phyloP scores from a whole-genome alignment of 805 yeast genomes.

The Saccharomycopsis javanensis region DNA sequence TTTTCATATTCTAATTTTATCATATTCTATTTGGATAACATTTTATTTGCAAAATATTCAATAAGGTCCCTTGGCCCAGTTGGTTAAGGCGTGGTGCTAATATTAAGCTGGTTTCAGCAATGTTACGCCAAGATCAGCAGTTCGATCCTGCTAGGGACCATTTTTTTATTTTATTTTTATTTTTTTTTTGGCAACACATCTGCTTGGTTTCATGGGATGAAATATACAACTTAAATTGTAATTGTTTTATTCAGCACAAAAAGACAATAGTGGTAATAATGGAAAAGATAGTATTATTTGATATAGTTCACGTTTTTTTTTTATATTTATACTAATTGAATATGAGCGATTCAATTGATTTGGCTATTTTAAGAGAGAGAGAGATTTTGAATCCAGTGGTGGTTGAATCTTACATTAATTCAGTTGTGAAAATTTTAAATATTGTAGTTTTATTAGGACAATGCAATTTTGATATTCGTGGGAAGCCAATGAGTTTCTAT shows the following conservation, averaged over 20 bases:
- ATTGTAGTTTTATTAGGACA: background rate
- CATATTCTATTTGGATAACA: too few relatives aligned
- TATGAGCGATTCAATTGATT: background rate
- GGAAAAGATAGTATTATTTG: background rate
- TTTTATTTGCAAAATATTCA: background rate
- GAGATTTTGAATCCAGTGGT: conserved; percentile 9
- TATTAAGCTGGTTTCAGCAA: conserved; percentile 17
- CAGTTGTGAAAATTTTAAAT: conserved; percentile 3
- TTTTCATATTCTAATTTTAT: too few relatives aligned
- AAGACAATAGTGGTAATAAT: background rate
- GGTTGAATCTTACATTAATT: conserved; percentile 10
- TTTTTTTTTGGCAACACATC: background rate
- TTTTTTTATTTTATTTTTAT: conserved; percentile 13
- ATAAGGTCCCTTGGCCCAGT: conserved; percentile 36
- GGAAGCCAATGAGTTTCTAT: conserved; percentile 1
- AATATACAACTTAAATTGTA: too few relatives aligned
- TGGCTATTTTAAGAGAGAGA: conserved; percentile 9
- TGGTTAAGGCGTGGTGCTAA: conserved; percentile 37
- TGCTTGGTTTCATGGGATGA: too few relatives aligned
- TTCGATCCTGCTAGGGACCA: conserved; percentile 86
- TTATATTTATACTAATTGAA: background rate
- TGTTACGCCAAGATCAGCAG: conserved; percentile 54
- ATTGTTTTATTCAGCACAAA: too few relatives aligned
- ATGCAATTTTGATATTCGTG: conserved; percentile 4
- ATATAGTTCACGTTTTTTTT: too few relatives aligned